A percentile compares a stretch with the other conserved stretches of the same genome.
Conservation (phyloP, 352 stramenopile genomes). For the Phytophthora boehmeriae region DNA sequence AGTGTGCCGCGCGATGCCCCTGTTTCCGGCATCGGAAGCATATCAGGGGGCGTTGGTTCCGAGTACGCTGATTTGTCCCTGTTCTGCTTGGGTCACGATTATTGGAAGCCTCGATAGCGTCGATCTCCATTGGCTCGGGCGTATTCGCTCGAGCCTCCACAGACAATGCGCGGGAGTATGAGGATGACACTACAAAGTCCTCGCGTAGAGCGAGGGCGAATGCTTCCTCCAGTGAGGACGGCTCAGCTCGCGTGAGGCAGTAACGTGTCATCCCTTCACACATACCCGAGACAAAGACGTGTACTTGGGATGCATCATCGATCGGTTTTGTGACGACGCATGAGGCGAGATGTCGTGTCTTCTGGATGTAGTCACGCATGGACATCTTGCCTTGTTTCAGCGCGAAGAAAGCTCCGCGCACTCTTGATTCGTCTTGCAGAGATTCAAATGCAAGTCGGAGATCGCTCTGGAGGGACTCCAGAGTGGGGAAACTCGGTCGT, state of each 20-base stretch:
- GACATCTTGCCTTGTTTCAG: constrained; percentile 23
- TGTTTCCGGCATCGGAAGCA: neutral
- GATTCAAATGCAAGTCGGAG: constrained; percentile 22
- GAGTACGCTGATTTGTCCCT: neutral
- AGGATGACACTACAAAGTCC: constrained; percentile 15
- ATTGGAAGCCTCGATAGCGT: neutral
- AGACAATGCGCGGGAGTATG: neutral
- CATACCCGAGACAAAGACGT: constrained; percentile 23
- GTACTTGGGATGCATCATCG: constrained; percentile 15
- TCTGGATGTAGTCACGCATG: constrained; percentile 19
- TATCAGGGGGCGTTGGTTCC: neutral
- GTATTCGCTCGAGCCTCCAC: neutral
- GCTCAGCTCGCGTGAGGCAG: constrained; percentile 8
- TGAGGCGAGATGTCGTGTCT: constrained; percentile 4
- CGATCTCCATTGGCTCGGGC: constrained; percentile 22
- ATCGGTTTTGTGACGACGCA: constrained; percentile 11
- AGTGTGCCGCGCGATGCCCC: constrained; percentile 9
- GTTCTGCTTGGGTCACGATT: neutral
- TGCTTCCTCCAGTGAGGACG: constrained; percentile 9
- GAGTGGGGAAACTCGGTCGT: constrained; percentile 13
- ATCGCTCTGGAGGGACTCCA: constrained; percentile 12
- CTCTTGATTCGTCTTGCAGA: constrained; percentile 24
- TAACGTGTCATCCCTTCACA: constrained; percentile 13
- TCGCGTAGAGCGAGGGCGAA: constrained; percentile 21
- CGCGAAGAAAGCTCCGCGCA: constrained; percentile 11